A percentile compares a stretch with the other conserved stretches of the same genome.
These are phyloP conservation scores for Stagonosporopsis cucurbitacearum DNA, from an alignment of 2,329 filamentous ascomycete species.

Conservation along the genomic window DNA sequence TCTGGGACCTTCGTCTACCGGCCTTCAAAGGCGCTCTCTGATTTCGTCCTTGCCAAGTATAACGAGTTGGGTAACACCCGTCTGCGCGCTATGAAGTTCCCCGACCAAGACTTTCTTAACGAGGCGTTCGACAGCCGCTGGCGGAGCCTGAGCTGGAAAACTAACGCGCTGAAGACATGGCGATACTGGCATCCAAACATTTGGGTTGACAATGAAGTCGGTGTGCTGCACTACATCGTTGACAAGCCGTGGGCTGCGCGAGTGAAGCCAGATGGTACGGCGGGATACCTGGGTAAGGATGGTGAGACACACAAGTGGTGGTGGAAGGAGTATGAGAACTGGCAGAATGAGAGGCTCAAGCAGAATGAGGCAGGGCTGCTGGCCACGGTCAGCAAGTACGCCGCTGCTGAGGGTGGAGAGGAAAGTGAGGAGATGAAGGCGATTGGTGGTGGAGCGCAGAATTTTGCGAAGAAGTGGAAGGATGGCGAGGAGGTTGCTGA, in stretches of 20 bases:
- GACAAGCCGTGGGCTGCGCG: constrained; percentile 62
- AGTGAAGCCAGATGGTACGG: constrained; percentile 50
- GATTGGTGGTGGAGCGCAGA: constrained; percentile 40
- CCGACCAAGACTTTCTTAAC: constrained; percentile 62
- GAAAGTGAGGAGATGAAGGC: constrained; percentile 40
- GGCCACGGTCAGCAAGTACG: constrained; percentile 28
- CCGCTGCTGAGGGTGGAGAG: constrained; percentile 29
- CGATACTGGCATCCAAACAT: constrained; percentile 60
- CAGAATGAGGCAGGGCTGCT: constrained; percentile 31
- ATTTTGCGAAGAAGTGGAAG: constrained; percentile 41
- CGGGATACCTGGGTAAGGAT: constrained; percentile 59
- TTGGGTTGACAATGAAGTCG: constrained; percentile 58
- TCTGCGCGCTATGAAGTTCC: constrained; percentile 57
- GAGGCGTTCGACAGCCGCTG: constrained; percentile 56
- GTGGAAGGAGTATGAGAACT: constrained; percentile 57
- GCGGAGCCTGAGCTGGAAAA: constrained; percentile 56
- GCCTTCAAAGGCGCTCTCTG: constrained; percentile 50
- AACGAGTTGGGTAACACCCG: constrained; percentile 41
- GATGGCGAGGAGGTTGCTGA: constrained; percentile 13
- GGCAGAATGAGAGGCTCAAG: constrained; percentile 43
- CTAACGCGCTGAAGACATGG: constrained; percentile 62
- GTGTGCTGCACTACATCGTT: constrained; percentile 61
- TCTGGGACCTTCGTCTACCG: constrained; percentile 60
- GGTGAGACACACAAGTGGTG: constrained; percentile 61
- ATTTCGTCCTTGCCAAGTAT: constrained; percentile 52